These are phyloP conservation scores for Plasmodium relictum DNA, from an alignment of 169 alveolate genomes.

Conservation along the genomic window DNA sequence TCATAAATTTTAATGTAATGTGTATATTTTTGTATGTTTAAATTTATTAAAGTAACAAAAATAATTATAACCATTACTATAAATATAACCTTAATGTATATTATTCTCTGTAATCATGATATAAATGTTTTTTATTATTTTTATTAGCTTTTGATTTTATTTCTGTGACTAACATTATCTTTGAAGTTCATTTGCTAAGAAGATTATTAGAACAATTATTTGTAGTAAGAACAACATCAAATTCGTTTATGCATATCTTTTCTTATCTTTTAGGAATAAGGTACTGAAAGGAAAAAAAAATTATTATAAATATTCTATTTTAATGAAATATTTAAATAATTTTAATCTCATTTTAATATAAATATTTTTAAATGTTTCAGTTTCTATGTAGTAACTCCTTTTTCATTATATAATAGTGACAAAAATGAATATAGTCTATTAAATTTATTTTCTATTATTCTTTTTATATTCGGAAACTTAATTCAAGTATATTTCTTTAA, in stretches of 20 bases:
- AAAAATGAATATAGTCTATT: background rate
- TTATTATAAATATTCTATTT: background rate
- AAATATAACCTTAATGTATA: too few relatives aligned
- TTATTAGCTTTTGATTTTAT: slow-evolving; percentile 15
- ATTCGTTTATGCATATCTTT: slow-evolving; percentile 80
- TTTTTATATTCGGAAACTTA: slow-evolving; percentile 45
- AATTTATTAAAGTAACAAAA: too few relatives aligned
- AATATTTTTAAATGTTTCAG: slow-evolving; percentile 8
- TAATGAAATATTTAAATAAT: background rate
- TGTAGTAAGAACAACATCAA: slow-evolving; percentile 78
- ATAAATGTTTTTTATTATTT: slow-evolving; percentile 9
- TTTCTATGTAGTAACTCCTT: slow-evolving; percentile 61
- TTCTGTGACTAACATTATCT: slow-evolving; percentile 76
- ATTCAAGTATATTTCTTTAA: slow-evolving; percentile 30
- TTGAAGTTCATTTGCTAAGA: slow-evolving; percentile 79
- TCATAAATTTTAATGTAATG: background rate
- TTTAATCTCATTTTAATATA: background rate
- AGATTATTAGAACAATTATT: slow-evolving; percentile 80
- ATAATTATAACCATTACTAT: too few relatives aligned
- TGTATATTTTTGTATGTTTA: too few relatives aligned
- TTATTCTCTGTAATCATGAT: slow-evolving; percentile 42
- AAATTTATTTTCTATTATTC: slow-evolving; percentile 13
- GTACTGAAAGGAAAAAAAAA: slow-evolving; percentile 54
- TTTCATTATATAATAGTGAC: slow-evolving; percentile 25
- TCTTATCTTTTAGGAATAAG: slow-evolving; percentile 83